phyloP scores from a whole-genome alignment of 177 flowering plant species.

The Tripterygium wilfordii region DNA sequence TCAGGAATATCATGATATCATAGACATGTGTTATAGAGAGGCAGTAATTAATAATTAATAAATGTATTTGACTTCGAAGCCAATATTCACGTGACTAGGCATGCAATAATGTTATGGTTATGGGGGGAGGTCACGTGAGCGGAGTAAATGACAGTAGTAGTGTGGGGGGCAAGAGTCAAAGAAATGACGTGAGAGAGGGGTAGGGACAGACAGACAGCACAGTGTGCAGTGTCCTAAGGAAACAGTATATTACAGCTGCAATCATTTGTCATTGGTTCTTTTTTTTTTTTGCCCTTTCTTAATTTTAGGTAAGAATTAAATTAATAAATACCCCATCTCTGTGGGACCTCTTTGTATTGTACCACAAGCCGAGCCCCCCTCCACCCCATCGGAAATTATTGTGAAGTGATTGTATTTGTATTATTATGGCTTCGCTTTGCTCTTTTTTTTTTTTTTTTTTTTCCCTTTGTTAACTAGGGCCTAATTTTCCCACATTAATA shows the following conservation, averaged over 20 bases:
- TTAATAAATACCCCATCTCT: too few species aligned
- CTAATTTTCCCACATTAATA: too few species aligned
- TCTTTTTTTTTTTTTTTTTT: not conserved
- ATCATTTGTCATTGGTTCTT: slow-evolving; percentile 27
- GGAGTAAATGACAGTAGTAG: slow-evolving; percentile 2
- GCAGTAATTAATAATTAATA: too few species aligned
- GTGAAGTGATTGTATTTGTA: not conserved
- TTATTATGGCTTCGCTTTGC: too few species aligned
- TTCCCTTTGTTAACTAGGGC: not conserved
- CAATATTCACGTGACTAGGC: not conserved
- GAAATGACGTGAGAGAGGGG: slow-evolving; percentile 12
- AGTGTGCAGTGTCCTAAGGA: slow-evolving; percentile 14
- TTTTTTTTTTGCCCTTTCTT: slow-evolving; percentile 1
- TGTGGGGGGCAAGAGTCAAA: not conserved
- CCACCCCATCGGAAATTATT: too few species aligned
- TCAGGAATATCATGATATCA: too few species aligned
- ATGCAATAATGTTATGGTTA: too few species aligned
- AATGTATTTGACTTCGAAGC: too few species aligned
- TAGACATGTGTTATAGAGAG: not conserved
- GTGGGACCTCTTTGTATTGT: too few species aligned
- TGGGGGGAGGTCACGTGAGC: slow-evolving; percentile 13
- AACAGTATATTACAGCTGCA: slow-evolving; percentile 19
- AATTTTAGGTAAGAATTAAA: not conserved
- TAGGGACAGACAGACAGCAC: not conserved
- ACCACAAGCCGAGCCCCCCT: too few species aligned